Base-by-base conservation (phyloP, 169 alveolate species). In the Theileria orientalis region DNA sequence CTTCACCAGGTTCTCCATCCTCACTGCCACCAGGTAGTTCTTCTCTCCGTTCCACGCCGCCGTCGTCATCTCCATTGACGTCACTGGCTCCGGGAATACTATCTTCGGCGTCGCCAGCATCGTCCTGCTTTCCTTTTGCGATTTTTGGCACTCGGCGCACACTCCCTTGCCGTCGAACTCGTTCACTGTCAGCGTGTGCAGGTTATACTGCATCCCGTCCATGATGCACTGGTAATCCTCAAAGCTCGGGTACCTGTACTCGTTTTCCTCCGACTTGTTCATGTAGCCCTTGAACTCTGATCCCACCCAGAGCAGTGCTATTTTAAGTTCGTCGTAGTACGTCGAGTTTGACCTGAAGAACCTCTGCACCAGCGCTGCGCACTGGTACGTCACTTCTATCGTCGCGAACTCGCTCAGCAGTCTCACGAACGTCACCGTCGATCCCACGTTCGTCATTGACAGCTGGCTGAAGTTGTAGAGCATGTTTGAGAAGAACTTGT, bases 391-490 rank as follows among this genome's bases (percentile, higher is more conserved):
- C 13, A 59, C 87, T 47, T 19, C 21, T 33, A 79, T 70, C 27
- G 29, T 35, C 23, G 47, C 74, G 63, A 63, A 79, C 37, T 79
- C 83, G 69, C 69, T 73, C 8, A 79, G 30, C 21, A 79, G 67
- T 13, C 83, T 57, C 29, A 77, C 71, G 33, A 61, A 47, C 3
- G 33, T 54, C 44, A 73, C 78, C 0, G 83, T 71, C 37, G 79
- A n/a, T 29, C 87, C 87, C 21, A 79, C 61, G 51, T 79, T 79
- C 13, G 66, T 49, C 78, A 79, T 71, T 3, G 87, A 74, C 49
- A 79, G 52, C 47, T 82, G 84, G 54, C 73, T 72, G 76, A 44
- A 82, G 76, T 72, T 73, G 60, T 69, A 82, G 23, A 74, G 51
- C 30, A 82, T 57, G 70, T 82, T 82, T 33, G 82, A 35, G 68